Conservation (phyloP, 306 rosid genomes). For the Fagus crenata region DNA sequence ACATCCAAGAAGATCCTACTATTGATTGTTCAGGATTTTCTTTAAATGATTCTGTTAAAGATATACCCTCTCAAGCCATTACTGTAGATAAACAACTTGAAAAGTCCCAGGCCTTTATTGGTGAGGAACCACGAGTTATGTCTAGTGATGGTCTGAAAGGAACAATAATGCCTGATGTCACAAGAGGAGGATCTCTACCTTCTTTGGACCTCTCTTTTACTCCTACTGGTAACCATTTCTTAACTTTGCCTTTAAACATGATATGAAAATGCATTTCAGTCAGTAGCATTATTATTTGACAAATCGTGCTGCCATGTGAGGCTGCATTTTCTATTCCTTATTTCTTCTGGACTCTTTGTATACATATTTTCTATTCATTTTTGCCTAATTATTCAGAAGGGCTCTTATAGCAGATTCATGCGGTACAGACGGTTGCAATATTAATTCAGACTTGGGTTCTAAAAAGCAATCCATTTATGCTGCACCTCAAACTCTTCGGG, state of each 20-base stretch:
- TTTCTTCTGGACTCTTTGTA: constrained; percentile 22
- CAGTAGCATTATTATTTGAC: constrained; percentile 1
- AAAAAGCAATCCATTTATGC: constrained; percentile 34
- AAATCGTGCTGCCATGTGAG: constrained; percentile 18
- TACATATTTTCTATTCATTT: constrained; percentile 17
- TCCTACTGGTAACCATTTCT: constrained; percentile 42
- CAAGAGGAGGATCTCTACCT: constrained; percentile 34
- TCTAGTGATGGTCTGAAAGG: constrained; percentile 20
- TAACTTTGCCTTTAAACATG: constrained; percentile 10
- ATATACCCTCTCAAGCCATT: constrained; percentile 27
- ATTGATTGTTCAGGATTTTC: constrained; percentile 34
- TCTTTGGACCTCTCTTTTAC: constrained; percentile 33
- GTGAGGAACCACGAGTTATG: constrained; percentile 33
- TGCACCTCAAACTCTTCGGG: constrained; percentile 24
- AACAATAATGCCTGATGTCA: constrained; percentile 2
- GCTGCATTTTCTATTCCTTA: constrained; percentile 13
- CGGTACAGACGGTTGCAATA: constrained; percentile 31
- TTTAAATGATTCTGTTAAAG: constrained; percentile 31
- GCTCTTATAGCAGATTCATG: constrained; percentile 37
- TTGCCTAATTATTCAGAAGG: constrained; percentile 21
- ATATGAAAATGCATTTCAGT: constrained; percentile 6
- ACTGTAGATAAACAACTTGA: constrained; percentile 29
- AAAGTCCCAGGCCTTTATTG: constrained; percentile 15
- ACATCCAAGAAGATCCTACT: constrained; percentile 31
- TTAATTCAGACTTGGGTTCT: constrained; percentile 41